Base-by-base conservation (phyloP, 1,284 basidiomycete genomes). In the Pseudozyma hubeiensis region DNA sequence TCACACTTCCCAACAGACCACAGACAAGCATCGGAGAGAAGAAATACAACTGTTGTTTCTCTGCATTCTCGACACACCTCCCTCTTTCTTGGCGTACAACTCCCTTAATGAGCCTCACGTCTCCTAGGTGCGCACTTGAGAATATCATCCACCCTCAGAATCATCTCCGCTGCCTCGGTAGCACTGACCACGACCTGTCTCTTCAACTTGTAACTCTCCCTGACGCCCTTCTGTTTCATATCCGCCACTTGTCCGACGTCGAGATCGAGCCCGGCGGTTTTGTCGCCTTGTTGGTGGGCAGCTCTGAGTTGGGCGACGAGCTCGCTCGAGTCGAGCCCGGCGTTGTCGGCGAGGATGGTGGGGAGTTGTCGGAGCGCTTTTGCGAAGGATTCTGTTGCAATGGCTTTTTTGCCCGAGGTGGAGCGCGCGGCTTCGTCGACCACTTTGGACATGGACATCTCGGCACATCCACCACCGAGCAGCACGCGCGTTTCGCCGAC, bases 111-210 rank as follows among this genome's bases (percentile, higher is more conserved):
- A 30, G 83, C 88, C 80, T 90, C 89, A 53, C 89, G 84, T 80
- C 87, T 86, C 79, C 89, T 85, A 31, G 89, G 89, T 44, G 89
- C 87, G 37, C 86, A 84, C 47, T 89, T 85, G 66, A 90, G 80
- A 67, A 90, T 89, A 72, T 88, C 73, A 45, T 88, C 92, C 39
- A 86, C 94, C 90, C 96, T 89, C 77, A 99, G 88, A 76, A 98
- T 97, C 94, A 99, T 98, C 87, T 99, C 97, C 2, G 94, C 92
- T 9, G 96, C 97, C 85, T 99, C 97, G 69, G 91, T 94, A 1
- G 97, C 95, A 79, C 92, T 94, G 54, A 93, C 86, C 4, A 99
- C 91, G 0, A 99, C 95, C 86, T 97, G 95, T 46, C 91, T 88
- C 87, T 99, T 99, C 72, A 99, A 88, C 88, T 99, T 99, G 87